Conservation (phyloP, 768 basidiomycete species). For the Xerocomellus amylosporus region DNA sequence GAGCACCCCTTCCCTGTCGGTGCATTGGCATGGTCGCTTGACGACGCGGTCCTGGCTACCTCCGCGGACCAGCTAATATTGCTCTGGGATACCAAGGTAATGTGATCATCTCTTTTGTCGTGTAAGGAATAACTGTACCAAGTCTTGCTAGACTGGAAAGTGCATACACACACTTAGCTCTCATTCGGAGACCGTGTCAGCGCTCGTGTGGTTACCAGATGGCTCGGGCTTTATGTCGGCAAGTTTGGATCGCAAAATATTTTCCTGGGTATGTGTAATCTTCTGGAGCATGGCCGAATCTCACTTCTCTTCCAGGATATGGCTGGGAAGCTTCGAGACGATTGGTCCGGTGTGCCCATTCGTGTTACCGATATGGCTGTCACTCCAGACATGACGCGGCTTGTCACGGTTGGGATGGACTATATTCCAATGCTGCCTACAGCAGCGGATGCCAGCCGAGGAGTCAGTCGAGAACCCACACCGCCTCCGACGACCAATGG, state of each 20-base stretch:
- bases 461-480: conserved; percentile 35
- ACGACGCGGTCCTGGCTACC: conserved; percentile 81
- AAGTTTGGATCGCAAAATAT: conserved; percentile 79
- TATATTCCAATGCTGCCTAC: conserved; percentile 29
- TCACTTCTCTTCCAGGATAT: conserved; percentile 51
- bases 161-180: conserved; percentile 62
- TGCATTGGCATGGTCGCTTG: conserved; percentile 89
- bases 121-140: conserved; percentile 2
- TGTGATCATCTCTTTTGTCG: conserved; percentile 7
- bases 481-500: conserved; percentile 33
- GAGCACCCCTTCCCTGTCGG: conserved; percentile 81
- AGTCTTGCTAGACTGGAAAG: conserved; percentile 60
- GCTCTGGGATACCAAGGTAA: conserved; percentile 88
- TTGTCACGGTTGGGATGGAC: conserved; percentile 83
- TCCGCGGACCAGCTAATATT: conserved; percentile 78
- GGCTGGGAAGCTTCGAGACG: conserved; percentile 67
- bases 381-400: conserved; percentile 76
- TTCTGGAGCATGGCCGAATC: not conserved
- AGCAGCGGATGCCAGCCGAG: conserved; percentile 21
- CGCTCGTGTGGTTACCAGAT: conserved; percentile 86
- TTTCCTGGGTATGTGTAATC: conserved; percentile 67
- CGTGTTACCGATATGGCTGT: conserved; percentile 86
- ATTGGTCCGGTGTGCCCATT: conserved; percentile 68
- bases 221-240: conserved; percentile 88
- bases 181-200: conserved; percentile 81